Conservation (phyloP, 139 green algal species). For the Closterium sp. region DNA sequence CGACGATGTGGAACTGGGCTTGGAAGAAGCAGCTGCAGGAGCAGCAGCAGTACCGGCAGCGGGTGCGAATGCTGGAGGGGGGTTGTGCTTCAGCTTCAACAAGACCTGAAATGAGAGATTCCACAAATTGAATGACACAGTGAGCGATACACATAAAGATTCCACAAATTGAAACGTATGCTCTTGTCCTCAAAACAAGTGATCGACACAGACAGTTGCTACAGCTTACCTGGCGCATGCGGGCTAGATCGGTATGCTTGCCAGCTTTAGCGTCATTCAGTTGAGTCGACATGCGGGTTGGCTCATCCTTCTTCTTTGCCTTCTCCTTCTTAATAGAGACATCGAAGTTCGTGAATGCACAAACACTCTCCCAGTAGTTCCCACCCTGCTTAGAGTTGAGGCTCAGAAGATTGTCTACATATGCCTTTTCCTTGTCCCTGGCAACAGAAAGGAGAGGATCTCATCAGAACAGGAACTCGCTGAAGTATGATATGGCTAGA, state of each 20-base stretch:
- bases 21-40: not conserved
- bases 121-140: not conserved
- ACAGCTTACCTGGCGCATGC: slow-evolving; percentile 6
- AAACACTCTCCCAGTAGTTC: slow-evolving; percentile 2
- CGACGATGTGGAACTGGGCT: not conserved
- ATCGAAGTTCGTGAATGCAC: slow-evolving; percentile 6
- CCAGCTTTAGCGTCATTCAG: not conserved
- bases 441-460: not conserved
- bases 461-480: not conserved
- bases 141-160: not conserved
- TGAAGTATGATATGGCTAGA: not conserved
- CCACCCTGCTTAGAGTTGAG: slow-evolving; percentile 9
- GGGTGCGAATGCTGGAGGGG: not conserved
- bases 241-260: slow-evolving; percentile 1
- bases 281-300: not conserved
- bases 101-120: not conserved
- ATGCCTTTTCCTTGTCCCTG: slow-evolving; percentile 8
- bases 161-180: not conserved
- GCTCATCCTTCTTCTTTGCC: not conserved
- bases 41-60: not conserved
- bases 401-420: not conserved
- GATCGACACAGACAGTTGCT: not conserved
- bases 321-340: not conserved
- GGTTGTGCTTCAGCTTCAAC: slow-evolving; percentile 6
- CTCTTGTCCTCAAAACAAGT: not conserved